These are phyloP conservation scores for Polygonum maritimum DNA, from an alignment of 148 eudicot species.

Conservation along the genomic window DNA sequence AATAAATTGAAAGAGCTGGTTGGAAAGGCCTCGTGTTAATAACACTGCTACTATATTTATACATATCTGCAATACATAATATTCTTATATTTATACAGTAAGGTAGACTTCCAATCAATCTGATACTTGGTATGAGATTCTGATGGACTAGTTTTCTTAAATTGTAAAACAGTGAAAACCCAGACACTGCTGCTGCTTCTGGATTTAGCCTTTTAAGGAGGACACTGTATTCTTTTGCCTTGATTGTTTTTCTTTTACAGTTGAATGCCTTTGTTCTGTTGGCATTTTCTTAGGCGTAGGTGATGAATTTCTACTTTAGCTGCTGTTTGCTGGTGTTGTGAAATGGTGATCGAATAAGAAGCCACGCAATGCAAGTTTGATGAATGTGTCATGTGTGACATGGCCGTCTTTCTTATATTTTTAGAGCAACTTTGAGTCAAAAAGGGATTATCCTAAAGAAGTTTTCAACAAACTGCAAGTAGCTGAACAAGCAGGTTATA, in stretches of 20 bases:
- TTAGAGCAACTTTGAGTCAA: neutral
- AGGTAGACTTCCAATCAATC: slow-evolving; percentile 8
- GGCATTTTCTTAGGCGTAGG: neutral
- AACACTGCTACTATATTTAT: slow-evolving; percentile 9
- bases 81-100: slow-evolving; percentile 4
- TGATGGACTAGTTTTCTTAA: neutral
- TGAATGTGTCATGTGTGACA: neutral
- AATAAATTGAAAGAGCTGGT: slow-evolving; percentile 6
- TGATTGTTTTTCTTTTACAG: neutral
- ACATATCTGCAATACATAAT: neutral
- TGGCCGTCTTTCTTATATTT: neutral
- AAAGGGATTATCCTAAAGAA: no score
- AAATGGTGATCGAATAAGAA: neutral
- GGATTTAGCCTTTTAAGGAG: slow-evolving; percentile 1
- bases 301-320: neutral
- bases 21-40: slow-evolving; percentile 5
- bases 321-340: neutral
- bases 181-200: neutral
- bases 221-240: neutral
- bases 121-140: slow-evolving; percentile 8
- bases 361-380: no score
- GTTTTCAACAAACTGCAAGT: no score
- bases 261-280: neutral
- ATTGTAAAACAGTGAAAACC: slow-evolving; percentile 1
- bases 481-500: no score